Evolutionary conservation across 2,329 filamentous ascomycete species (phyloP).

Genomic region (Colletotrichum sp.): DNA sequence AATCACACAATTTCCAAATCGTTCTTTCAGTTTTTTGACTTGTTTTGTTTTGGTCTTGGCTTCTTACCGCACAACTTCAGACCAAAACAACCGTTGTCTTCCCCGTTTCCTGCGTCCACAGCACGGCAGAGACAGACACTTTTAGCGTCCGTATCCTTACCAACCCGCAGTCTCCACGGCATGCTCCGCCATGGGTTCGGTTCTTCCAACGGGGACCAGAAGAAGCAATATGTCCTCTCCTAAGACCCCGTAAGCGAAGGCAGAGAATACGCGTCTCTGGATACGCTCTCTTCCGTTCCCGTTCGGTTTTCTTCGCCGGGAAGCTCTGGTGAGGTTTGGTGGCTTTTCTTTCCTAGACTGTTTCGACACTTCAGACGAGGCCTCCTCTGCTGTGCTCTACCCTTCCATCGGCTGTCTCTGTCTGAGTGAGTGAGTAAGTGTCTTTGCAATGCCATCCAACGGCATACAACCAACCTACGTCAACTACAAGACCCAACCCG

Average conservation of each 20-base stretch:
- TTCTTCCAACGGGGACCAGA: not conserved
- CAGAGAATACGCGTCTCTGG: constrained; percentile 13
- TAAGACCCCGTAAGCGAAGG: constrained; percentile 1
- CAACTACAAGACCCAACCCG: not conserved
- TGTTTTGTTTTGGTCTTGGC: not conserved
- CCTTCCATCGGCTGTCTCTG: not conserved
- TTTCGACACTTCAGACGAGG: not conserved
- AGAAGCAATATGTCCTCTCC: not conserved
- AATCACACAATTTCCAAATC: not conserved
- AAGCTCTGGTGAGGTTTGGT: not conserved
- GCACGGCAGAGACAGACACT: not conserved
- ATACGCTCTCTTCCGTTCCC: not conserved
- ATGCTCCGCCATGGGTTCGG: not conserved
- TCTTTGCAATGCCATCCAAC: not conserved
- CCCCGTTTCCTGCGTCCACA: not conserved
- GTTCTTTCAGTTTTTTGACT: not conserved
- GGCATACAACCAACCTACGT: not conserved
- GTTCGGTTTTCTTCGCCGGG: not conserved
- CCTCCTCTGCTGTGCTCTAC: not conserved
- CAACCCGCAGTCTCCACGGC: not conserved
- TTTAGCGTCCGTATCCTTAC: not conserved
- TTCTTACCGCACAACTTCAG: not conserved
- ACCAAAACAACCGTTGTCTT: not conserved
- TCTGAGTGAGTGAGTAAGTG: not conserved
- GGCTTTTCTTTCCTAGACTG: not conserved